Percentiles rank a stretch among this genome's conserved stretches.
These are phyloP conservation scores for Chalaropsis ovoidea DNA, from an alignment of 2,329 filamentous ascomycete species.

Conservation along the genomic window DNA sequence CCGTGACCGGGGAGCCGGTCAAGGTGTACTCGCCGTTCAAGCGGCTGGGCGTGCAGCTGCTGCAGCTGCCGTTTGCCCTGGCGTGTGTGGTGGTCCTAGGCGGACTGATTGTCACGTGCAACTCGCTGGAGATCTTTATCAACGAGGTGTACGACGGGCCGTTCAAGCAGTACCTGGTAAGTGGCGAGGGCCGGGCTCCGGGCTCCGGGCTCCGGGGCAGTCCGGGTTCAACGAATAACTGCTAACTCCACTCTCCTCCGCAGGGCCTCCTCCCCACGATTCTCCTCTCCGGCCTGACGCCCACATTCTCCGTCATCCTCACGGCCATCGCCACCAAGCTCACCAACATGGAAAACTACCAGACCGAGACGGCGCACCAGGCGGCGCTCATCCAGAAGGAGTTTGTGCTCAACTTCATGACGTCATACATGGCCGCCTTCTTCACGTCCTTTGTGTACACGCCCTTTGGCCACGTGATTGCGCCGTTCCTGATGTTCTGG, in stretches of 20 bases:
- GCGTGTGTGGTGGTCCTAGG: constrained; percentile 63
- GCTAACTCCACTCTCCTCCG: constrained; percentile 18
- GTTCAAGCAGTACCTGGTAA: constrained; percentile 71
- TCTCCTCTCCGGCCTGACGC: constrained; percentile 71
- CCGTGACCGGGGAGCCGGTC: constrained; percentile 68
- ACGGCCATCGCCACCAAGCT: constrained; percentile 66
- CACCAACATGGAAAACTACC: constrained; percentile 83
- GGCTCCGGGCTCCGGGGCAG: too few relatives aligned
- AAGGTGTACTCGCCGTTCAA: constrained; percentile 67
- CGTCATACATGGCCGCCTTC: constrained; percentile 84
- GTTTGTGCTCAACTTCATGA: constrained; percentile 94
- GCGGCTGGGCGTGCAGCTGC: constrained; percentile 63
- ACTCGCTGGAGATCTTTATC: constrained; percentile 91
- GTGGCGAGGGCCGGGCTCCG: constrained; percentile 30
- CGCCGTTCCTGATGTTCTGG: constrained; percentile 80
- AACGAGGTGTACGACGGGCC: constrained; percentile 87
- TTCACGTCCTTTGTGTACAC: constrained; percentile 91
- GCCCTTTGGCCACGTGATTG: constrained; percentile 73
- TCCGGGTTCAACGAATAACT: neutral
- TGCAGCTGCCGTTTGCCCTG: constrained; percentile 77
- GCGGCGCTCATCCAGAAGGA: constrained; percentile 82
- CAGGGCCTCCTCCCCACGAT: constrained; percentile 81
- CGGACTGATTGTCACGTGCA: constrained; percentile 72
- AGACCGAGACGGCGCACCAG: constrained; percentile 71
- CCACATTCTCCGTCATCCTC: constrained; percentile 64